These are phyloP conservation scores for Fomes fomentarius DNA, from an alignment of 1,284 basidiomycete genomes.

Conservation along the genomic window DNA sequence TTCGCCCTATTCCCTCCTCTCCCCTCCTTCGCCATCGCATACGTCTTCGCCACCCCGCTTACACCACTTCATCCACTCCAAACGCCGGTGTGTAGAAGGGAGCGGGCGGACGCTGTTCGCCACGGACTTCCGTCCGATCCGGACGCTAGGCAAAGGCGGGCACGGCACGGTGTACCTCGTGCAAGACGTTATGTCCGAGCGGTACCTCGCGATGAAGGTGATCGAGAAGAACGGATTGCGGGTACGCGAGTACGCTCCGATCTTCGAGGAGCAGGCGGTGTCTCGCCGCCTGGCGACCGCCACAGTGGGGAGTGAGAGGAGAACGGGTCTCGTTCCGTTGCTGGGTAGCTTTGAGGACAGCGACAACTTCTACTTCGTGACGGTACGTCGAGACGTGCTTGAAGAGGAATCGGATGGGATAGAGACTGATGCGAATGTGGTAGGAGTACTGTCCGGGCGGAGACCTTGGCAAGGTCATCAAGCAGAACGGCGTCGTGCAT, in stretches of 20 bases:
- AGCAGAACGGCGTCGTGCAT: slow-evolving; percentile 18
- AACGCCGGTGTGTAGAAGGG: too few relatives aligned
- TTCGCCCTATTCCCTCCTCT: slow-evolving; percentile 5
- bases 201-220: slow-evolving; percentile 31
- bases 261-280: slow-evolving; percentile 26
- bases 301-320: neutral
- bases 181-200: slow-evolving; percentile 23
- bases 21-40: neutral
- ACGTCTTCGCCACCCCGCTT: neutral
- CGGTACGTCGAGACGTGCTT: slow-evolving; percentile 18
- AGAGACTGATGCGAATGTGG: neutral
- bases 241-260: slow-evolving; percentile 20
- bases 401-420: neutral
- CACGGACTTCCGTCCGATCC: slow-evolving; percentile 27
- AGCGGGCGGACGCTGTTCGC: slow-evolving; percentile 5
- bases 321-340: slow-evolving; percentile 21
- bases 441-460: slow-evolving; percentile 30
- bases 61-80: neutral
- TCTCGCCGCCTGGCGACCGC: slow-evolving; percentile 6
- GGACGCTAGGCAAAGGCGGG: slow-evolving; percentile 31
- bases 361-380: slow-evolving; percentile 36
- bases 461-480: slow-evolving; percentile 26
- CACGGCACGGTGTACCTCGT: slow-evolving; percentile 33
- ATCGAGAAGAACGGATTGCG: slow-evolving; percentile 29
- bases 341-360: slow-evolving; percentile 31